Evolutionary conservation across 1,139 yeast species (phyloP), one percentile per base, ranked within the genome.

Genomic region (Blastobotrys buckinghamii): DNA sequence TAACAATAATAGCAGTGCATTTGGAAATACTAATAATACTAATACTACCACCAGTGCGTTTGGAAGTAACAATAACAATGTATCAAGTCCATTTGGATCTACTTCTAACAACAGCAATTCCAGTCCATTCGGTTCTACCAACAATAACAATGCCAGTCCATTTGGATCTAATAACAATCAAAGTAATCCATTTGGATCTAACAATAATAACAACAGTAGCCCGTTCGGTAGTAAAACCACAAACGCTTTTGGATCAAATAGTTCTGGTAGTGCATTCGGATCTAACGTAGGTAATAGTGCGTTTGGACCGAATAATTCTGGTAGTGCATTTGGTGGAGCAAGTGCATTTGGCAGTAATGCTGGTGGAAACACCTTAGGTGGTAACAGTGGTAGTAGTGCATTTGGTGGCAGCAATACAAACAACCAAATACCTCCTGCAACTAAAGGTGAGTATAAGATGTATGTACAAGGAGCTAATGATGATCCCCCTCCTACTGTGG

Each of bases 401-500:
- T 22, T n/a, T n/a, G 35, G 47, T 12, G 15, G 42, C 4, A 27
- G 15, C 22, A 43, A 40, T 26, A 34, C 20, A 10, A 17, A n/a
- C 45, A 42, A 33, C 24, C 48, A 9, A 44, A 33, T 40, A 41
- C 35, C n/a, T 5, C 4, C 40, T 17, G 37, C 44, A 17, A 6
- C 17, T 33, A n/a, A n/a, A n/a, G n/a, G n/a, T n/a, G n/a, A n/a
- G n/a, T 22, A 46, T 19, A 37, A 41, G 16, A 43, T 36, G 13
- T 65, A 59, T 42, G 48, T 55, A 6, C 78, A 74, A 58, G 73
- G 76, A 26, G 53, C 58, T 0, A 58, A 61, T 10, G 68, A 66
- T 15, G 70, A 66, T 13, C 62, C 62, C 19, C 62, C 66, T 9
- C 65, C 70, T 0, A 60, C 61, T 1, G 53, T 64, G 9, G 68